Base-by-base conservation (phyloP, 306 rosid genomes). In the Malus asiatica region DNA sequence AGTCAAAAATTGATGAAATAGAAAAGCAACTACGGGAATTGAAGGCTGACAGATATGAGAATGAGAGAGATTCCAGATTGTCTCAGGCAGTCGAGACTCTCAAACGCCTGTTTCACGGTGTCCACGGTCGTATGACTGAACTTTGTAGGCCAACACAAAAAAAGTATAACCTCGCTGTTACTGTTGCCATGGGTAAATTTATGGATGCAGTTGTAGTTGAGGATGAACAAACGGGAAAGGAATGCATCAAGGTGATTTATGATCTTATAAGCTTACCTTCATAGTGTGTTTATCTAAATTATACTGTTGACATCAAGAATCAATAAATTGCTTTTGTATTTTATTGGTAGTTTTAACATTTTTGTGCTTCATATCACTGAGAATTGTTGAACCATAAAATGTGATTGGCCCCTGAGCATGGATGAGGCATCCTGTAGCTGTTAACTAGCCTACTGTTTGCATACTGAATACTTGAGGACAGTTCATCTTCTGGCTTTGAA, bases 181-280 rank as follows among this genome's bases (percentile, higher is more conserved):
- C 99, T 78, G 98, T 96, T 88, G 98, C 98, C 35, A 92, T 96
- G 99, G 99, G 99, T 83, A 96, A 79, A 86, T 96, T 96, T 83
- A 96, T 96, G 99, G 99, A 96, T 84, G 99, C 98, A 70, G 99
- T 92, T 19, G 97, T 96, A 48, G 99, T 96, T 68, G 93, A 96
- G 71, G 96, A 96, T 80, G 99, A 96, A 79, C 92, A 88, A 68
- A 96, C 99, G 4, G 99, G 98, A 87, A 96, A 92, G 90, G 99
- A 96, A 86, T 96, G 99, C 86, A 96, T 96, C 84, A 96, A 96
- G 99, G 99, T 96, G 71, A 72, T 35, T 46, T 61, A 33, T 69
- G 51, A 71, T 75, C 72, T 81, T 78, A 32, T 68, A 53, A 68
- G 76, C 58, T 82, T 33, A 20, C 72, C 78, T 72, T 40, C 22